Conservation (phyloP, 371 early-diverging fungal species). For the Dichotomocladium elegans region DNA sequence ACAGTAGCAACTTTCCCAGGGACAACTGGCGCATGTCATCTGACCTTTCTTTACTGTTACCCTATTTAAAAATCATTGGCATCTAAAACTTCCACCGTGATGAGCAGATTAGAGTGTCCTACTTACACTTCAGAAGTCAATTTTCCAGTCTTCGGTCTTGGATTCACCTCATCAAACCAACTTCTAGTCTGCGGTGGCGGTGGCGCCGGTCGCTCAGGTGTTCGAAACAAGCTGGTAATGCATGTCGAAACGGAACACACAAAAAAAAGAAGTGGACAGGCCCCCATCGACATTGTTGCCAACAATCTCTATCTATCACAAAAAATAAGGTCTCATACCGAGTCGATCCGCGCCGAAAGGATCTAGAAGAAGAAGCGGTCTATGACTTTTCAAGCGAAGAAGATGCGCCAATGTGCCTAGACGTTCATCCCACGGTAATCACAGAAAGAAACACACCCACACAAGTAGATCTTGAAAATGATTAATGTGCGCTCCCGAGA, state of each 20-base stretch:
- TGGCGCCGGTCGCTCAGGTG: slow-evolving; percentile 64
- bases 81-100: too few species aligned
- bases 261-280: too few species aligned
- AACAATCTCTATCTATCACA: neutral
- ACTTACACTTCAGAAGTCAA: slow-evolving; percentile 47
- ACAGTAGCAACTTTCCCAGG: too few species aligned
- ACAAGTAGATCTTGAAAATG: neutral
- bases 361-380: slow-evolving; percentile 44
- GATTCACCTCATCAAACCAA: slow-evolving; percentile 53
- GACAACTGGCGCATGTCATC: too few species aligned
- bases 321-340: slow-evolving; percentile 47
- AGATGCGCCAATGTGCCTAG: slow-evolving; percentile 73
- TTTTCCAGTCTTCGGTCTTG: slow-evolving; percentile 63
- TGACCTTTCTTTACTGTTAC: too few species aligned
- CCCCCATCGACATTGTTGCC: neutral
- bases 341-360: slow-evolving; percentile 46
- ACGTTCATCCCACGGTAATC: slow-evolving; percentile 58
- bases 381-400: slow-evolving; percentile 54
- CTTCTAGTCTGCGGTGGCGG: slow-evolving; percentile 70
- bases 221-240: slow-evolving; percentile 68
- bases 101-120: slow-evolving; percentile 14
- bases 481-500: neutral
- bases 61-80: too few species aligned
- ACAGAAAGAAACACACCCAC: neutral
- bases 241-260: too few species aligned